Base-by-base conservation (phyloP, 1,139 yeast species). In the Blastobotrys ciferrii region DNA sequence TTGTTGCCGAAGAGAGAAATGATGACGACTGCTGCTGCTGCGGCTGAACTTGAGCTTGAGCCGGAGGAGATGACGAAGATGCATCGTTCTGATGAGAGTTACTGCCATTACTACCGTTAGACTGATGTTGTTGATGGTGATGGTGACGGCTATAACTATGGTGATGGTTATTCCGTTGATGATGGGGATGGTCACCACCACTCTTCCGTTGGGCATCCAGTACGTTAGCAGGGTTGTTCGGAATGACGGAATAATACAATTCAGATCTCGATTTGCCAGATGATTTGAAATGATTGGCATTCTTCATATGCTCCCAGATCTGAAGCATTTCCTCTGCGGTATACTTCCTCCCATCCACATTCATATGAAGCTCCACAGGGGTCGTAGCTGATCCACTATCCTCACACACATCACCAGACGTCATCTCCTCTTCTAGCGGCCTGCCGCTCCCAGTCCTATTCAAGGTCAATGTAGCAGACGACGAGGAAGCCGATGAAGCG, bases 241-340 rank as follows among this genome's bases (percentile, higher is more conserved):
- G 55, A 30, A 53, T 43, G 13, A 50, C 53, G 9, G 59, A 56
- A 45, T 54, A 56, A 40, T 47, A 50, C 28, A 46, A 35, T 14
- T 50, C 53, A 5, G 53, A 47, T 17, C 47, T 40, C n/a, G 47
- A 25, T 25, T 48, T 25, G 9, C 49, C 49, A 11, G 46, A 20
- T 5, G 48, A 32, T 25, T 58, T 59, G 35, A 58, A 55, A 14
- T 56, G 55, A 17, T 63, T 58, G 44, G 58, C 55, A 14, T 56
- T 55, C 62, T 76, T 72, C 65, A 78, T 71, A 33, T 72, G 68
- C 31, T 70, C 65, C 77, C 82, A 81, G 15, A 81, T 75, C 33
- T 73, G 69, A 52, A 81, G 72, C 55, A 81, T 75, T 54, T 81
- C 81, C 32, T 75, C 74, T 64, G 80, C 69, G 12, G 77, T 60